Conservation (phyloP, 257 asterid genomes). For the Solanum megistacrolobum region DNA sequence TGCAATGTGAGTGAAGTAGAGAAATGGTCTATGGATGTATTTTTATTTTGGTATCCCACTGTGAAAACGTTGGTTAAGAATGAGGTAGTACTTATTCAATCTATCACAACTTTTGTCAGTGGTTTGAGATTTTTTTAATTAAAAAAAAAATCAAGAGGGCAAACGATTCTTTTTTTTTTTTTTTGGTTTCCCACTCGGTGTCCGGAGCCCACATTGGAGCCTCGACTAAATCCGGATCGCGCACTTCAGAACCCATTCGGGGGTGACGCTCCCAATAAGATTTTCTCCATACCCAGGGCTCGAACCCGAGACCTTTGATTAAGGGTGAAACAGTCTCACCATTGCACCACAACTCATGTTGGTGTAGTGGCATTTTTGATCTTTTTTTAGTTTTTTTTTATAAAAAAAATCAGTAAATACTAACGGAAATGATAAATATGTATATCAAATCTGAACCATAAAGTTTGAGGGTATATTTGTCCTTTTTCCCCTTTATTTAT, state of each 20-base stretch:
- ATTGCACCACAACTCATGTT: neutral
- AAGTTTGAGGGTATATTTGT: neutral
- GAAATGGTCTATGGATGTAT: neutral
- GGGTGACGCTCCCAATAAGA: neutral
- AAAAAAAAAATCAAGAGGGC: neutral
- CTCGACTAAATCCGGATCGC: fast-evolving
- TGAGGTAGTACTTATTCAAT: neutral
- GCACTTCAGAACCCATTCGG: neutral
- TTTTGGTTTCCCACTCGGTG: no score
- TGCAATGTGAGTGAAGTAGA: neutral
- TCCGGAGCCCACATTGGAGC: no score
- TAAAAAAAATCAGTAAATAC: neutral
- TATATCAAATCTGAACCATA: no score
- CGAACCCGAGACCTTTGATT: fast-evolving
- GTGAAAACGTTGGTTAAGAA: neutral
- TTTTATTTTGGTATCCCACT: neutral
- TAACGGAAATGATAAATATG: neutral
- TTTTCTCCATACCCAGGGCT: neutral
- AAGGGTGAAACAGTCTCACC: fast-evolving
- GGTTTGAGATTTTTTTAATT: neutral
- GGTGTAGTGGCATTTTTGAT: neutral
- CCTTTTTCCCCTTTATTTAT: neutral
- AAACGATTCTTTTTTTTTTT: neutral
- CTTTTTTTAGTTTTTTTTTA: no score
- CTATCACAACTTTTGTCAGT: neutral